These are phyloP conservation scores for Leccinum arenicola DNA, from an alignment of 768 basidiomycete genomes.

Conservation along the genomic window DNA sequence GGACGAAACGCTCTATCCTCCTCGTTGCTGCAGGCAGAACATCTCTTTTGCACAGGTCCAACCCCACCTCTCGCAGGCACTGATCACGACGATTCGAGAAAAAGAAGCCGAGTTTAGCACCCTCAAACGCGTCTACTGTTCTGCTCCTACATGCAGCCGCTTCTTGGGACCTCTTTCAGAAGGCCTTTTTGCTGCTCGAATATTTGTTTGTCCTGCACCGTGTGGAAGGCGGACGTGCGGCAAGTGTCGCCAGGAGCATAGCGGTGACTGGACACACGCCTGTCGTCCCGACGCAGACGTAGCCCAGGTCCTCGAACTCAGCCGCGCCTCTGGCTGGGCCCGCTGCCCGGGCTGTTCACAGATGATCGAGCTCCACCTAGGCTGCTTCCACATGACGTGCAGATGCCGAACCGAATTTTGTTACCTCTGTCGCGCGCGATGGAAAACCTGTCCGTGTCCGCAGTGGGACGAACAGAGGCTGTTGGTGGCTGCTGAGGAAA, in stretches of 20 bases:
- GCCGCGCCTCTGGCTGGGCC: conserved; percentile 32
- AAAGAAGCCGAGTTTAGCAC: conserved; percentile 33
- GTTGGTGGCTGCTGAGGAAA: conserved; percentile 41
- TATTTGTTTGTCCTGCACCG: conserved; percentile 21
- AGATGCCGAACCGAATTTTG: conserved; percentile 39
- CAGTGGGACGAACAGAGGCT: conserved; percentile 59
- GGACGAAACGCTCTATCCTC: conserved; percentile 42
- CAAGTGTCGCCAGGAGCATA: conserved; percentile 23
- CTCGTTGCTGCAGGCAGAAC: conserved; percentile 36
- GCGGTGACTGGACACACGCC: conserved; percentile 22
- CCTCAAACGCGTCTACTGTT: conserved; percentile 38
- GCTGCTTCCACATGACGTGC: conserved; percentile 43
- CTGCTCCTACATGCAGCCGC: conserved; percentile 32
- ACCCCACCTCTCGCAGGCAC: conserved; percentile 20
- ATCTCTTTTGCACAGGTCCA: conserved; percentile 29
- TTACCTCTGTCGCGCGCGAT: conserved; percentile 48
- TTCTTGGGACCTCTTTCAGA: conserved; percentile 35
- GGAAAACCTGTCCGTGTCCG: conserved; percentile 63
- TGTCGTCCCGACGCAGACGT: conserved; percentile 27
- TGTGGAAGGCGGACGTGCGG: conserved; percentile 26
- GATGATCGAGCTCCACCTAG: conserved; percentile 36
- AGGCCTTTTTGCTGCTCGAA: conserved; percentile 20
- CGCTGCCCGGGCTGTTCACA: conserved; percentile 39
- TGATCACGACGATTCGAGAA: conserved; percentile 20
- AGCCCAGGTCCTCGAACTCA: conserved; percentile 27